Conservation (phyloP, 768 basidiomycete genomes). For the Serpula lacrymans region DNA sequence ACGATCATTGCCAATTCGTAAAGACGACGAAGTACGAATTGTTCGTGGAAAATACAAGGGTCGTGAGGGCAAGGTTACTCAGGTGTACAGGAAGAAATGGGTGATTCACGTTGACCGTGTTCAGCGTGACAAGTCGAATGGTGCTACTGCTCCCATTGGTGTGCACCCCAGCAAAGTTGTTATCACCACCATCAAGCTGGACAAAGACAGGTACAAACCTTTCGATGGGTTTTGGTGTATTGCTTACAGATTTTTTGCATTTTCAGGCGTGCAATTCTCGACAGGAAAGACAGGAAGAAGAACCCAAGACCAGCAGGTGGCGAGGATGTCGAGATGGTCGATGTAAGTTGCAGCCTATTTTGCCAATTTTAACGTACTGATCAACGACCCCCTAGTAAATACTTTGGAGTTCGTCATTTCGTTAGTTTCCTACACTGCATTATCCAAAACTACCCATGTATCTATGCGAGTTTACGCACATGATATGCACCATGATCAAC, state of each 20-base stretch:
- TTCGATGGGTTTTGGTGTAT: neutral
- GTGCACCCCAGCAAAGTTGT: conserved; percentile 97
- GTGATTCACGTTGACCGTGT: conserved; percentile 98
- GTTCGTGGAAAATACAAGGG: conserved; percentile 99
- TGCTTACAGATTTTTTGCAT: conserved; percentile 5
- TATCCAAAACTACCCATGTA: conserved; percentile 62
- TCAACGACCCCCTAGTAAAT: conserved; percentile 34
- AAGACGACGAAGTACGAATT: conserved; percentile 97
- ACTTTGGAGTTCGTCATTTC: conserved; percentile 14
- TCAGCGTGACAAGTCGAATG: conserved; percentile 95
- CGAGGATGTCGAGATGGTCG: conserved; percentile 76
- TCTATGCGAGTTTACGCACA: conserved; percentile 50
- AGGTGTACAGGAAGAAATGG: conserved; percentile 99
- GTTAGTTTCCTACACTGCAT: conserved; percentile 13
- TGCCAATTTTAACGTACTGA: conserved; percentile 9
- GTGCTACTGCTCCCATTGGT: conserved; percentile 89
- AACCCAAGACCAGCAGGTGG: conserved; percentile 35
- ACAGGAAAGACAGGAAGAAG: conserved; percentile 83
- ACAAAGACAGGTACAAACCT: conserved; percentile 73
- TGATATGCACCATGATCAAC: conserved; percentile 52
- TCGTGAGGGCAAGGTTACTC: conserved; percentile 95
- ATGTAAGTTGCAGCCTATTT: conserved; percentile 47
- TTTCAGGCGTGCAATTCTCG: conserved; percentile 77
- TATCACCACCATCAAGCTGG: conserved; percentile 87
- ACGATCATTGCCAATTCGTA: conserved; percentile 92